phyloP scores from a whole-genome alignment of 495 filamentous ascomycete species.

The Podospora fimiseda region DNA sequence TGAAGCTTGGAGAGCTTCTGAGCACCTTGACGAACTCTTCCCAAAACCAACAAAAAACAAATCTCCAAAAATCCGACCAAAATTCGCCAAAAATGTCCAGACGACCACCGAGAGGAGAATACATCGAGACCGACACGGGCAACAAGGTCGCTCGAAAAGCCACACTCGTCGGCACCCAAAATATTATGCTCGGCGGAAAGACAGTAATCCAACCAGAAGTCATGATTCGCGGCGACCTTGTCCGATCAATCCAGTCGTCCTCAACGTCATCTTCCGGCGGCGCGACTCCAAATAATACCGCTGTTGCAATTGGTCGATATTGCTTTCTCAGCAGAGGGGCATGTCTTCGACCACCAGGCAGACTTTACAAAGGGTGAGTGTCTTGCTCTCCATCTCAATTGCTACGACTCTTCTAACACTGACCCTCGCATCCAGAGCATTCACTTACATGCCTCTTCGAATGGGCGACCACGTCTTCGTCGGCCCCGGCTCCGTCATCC shows the following conservation, averaged over 20 bases:
- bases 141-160: conserved; percentile 95
- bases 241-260: conserved; percentile 45
- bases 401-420: not conserved
- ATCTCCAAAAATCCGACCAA: not conserved
- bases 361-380: conserved; percentile 58
- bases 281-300: conserved; percentile 47
- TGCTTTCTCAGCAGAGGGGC: conserved; percentile 72
- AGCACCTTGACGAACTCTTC: not conserved
- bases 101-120: conserved; percentile 76
- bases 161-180: conserved; percentile 85
- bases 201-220: conserved; percentile 89
- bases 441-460: conserved; percentile 76
- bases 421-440: conserved; percentile 33
- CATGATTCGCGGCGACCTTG: conserved; percentile 86
- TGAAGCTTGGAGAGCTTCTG: too few relatives aligned
- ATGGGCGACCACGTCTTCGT: conserved; percentile 92
- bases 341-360: conserved; percentile 69
- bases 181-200: conserved; percentile 95
- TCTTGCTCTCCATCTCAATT: not conserved
- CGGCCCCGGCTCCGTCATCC: conserved; percentile 62
- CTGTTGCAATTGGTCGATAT: conserved; percentile 84
- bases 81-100: conserved; percentile 54
- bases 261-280: conserved; percentile 26
- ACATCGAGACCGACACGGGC: conserved; percentile 97
- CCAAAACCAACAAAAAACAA: not conserved